phyloP scores from a whole-genome alignment of 2,329 filamentous ascomycete genomes.

The Fusarium sp. region DNA sequence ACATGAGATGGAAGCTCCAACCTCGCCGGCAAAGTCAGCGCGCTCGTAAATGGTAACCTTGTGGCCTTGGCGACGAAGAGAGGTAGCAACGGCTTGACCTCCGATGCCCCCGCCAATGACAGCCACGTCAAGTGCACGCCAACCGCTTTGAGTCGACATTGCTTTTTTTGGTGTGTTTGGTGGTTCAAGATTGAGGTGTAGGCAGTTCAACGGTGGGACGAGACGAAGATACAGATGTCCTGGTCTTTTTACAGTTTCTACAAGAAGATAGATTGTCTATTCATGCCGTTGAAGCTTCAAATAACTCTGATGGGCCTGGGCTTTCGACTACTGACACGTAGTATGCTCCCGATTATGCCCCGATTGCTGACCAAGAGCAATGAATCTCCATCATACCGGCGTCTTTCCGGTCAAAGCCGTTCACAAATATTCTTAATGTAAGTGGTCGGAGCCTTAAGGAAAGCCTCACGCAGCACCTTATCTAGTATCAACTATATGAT shows the following conservation, averaged over 20 bases:
- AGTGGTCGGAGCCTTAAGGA: background rate
- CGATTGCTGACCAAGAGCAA: background rate
- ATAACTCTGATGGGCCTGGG: background rate
- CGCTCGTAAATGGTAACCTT: background rate
- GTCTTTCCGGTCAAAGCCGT: background rate
- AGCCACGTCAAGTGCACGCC: background rate
- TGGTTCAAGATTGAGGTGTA: background rate
- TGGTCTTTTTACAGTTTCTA: background rate
- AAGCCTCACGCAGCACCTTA: background rate
- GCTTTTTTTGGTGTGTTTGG: background rate
- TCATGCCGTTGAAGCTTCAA: background rate
- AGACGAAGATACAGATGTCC: background rate
- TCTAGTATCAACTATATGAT: background rate
- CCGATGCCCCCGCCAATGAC: background rate
- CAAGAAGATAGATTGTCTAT: fast-evolving
- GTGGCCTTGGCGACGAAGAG: background rate
- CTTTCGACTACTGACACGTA: background rate
- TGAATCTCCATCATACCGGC: background rate
- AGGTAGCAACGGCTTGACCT: background rate
- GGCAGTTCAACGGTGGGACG: no score
- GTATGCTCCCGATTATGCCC: background rate
- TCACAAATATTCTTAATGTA: background rate
- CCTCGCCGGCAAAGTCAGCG: background rate
- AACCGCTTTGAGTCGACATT: background rate
- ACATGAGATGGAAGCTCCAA: background rate